Conservation (phyloP, 805 yeast species). For the Lipomyces oligophaga region DNA sequence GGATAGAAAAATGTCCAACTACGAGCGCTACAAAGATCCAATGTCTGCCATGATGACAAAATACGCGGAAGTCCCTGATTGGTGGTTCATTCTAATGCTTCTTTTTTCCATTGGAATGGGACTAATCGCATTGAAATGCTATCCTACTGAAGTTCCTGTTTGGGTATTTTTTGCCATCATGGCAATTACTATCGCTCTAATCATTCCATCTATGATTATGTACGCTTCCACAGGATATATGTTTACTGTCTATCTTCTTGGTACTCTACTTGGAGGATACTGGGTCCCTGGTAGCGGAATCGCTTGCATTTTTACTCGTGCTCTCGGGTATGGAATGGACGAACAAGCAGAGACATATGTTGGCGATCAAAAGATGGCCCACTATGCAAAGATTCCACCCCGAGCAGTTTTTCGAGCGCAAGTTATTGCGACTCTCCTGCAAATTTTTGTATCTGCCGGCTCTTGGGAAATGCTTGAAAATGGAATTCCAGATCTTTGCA, state of each 20-base stretch:
- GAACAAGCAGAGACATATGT: constrained; percentile 53
- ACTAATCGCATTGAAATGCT: constrained; percentile 42
- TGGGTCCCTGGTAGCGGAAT: constrained; percentile 58
- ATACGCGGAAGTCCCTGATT: constrained; percentile 58
- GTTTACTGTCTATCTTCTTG: constrained; percentile 58
- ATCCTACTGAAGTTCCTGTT: constrained; percentile 50
- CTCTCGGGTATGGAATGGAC: constrained; percentile 54
- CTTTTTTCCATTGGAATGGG: constrained; percentile 46
- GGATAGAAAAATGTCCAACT: constrained; percentile 47
- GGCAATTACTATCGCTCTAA: constrained; percentile 49
- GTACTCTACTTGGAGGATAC: constrained; percentile 62
- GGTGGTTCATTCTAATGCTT: constrained; percentile 53
- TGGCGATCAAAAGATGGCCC: constrained; percentile 59
- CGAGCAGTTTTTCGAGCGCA: constrained; percentile 55
- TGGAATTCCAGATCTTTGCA: constrained; percentile 43
- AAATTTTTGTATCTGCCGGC: constrained; percentile 43
- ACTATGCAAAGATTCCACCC: constrained; percentile 63
- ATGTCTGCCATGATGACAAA: constrained; percentile 43
- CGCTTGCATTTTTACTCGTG: constrained; percentile 60
- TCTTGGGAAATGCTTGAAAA: constrained; percentile 40
- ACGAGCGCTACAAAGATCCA: constrained; percentile 52
- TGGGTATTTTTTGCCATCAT: constrained; percentile 60
- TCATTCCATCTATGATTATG: constrained; percentile 59
- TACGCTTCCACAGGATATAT: constrained; percentile 58
- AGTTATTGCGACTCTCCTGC: constrained; percentile 44